Evolutionary conservation across 306 rosid genomes (phyloP).

Genomic region (Prunus fruticosa): DNA sequence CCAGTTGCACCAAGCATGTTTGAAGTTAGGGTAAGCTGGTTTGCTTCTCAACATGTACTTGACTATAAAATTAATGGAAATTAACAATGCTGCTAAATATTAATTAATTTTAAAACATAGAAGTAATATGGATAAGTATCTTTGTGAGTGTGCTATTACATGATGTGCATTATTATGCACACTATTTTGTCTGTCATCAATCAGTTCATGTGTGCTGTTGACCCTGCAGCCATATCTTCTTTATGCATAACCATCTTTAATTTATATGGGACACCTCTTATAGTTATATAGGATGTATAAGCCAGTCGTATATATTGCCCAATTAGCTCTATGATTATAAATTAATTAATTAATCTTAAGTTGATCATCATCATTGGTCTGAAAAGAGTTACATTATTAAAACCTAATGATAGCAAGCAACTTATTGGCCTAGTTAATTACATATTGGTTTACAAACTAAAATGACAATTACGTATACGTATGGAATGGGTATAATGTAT

Average conservation of each 20-base stretch:
- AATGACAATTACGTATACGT: background rate
- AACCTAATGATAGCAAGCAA: no score
- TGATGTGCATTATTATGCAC: conserved; percentile 1
- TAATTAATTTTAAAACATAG: background rate
- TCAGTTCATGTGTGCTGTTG: conserved; percentile 17
- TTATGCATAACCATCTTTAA: background rate
- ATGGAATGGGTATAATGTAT: background rate
- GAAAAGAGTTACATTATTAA: no score
- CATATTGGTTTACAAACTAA: background rate
- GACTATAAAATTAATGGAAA: conserved; percentile 7
- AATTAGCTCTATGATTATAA: conserved; percentile 3
- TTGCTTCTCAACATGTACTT: conserved; percentile 5
- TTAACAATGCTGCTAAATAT: background rate
- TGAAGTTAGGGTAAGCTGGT: background rate
- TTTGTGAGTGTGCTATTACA: background rate
- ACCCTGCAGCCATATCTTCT: background rate
- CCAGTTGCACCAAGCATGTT: background rate
- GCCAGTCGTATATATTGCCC: background rate
- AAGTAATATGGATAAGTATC: background rate
- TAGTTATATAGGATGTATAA: background rate
- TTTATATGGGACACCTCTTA: background rate
- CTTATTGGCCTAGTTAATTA: no score
- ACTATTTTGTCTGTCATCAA: background rate
- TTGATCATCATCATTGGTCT: conserved; percentile 27
- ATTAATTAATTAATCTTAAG: conserved; percentile 4